Conservation (phyloP, 768 basidiomycete genomes). For the Boletus rufocinnamomeus region DNA sequence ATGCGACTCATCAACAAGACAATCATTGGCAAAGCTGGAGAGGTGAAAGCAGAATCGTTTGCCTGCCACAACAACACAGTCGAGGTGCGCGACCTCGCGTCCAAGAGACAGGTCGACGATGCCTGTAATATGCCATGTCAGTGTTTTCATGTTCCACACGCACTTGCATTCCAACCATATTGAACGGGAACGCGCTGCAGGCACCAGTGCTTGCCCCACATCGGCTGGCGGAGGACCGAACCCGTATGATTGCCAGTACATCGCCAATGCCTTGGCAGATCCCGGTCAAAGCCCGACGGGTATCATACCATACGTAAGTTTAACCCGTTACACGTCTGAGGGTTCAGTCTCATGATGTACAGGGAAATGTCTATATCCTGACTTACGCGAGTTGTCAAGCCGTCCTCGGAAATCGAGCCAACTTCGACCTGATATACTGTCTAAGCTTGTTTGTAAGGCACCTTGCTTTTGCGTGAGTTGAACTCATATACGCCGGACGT, state of each 20-base stretch:
- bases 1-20: background rate
- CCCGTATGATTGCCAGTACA: background rate
- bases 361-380: rapidly evolving
- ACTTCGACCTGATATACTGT: background rate
- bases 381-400: background rate
- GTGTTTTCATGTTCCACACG: background rate
- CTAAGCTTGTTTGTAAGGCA: background rate
- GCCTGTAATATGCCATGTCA: background rate
- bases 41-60: background rate
- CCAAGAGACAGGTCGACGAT: background rate
- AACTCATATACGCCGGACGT: background rate
- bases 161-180: background rate
- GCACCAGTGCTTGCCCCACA: background rate
- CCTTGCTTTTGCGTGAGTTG: background rate
- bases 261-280: background rate
- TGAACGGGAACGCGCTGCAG: background rate
- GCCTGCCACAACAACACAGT: background rate
- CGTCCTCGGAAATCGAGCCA: background rate
- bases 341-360: background rate
- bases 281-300: background rate
- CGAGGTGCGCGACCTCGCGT: background rate
- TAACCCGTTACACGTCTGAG: background rate
- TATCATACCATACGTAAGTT: background rate
- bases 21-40: background rate
- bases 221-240: background rate